Evolutionary conservation across 768 basidiomycete genomes (phyloP), one percentile per base, ranked within the genome.

Genomic region (Pleurotus cornucopiae): DNA sequence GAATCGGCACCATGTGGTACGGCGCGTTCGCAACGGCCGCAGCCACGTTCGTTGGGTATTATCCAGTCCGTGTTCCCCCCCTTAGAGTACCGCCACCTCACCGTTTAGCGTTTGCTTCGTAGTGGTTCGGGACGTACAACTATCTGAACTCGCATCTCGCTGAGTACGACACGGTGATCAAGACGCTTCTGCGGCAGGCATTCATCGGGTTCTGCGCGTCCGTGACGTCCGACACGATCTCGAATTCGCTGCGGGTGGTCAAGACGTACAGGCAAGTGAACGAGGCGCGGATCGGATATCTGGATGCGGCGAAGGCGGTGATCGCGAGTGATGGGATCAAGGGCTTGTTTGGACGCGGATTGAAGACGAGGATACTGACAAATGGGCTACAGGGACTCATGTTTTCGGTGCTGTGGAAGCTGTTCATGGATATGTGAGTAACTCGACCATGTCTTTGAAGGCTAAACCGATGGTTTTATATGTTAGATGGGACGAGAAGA

Each of bases 221-320:
- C 4, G 76, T 97, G 52, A 76, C 85, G 2, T 94, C 91, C 9
- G 96, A 98, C 66, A 89, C 86, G 1, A 66, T 89, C 41, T 91
- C 89, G 44, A 98, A 98, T 73, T 92, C 88, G 4, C 74, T 98
- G 1, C 83, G 93, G 16, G 95, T 98, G 2, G 72, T 98, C 66
- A 98, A 98, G 79, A 98, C 96, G 0, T 98, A 97, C 71, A 76
- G 95, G 13, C 96, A 98, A 68, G 93, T 95, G 30, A 84, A 94
- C 65, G 86, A 88, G 58, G 83, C 82, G 4, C 80, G 83, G 26
- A 87, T 98, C 13, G 82, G 86, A 1, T 98, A 98, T 67, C 55
- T 77, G 3, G 82, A 86, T 51, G 91, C 93, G 0, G 94, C 91
- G 0, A 79, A 79, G 47, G 84, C 82, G 4, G 89, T 98, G 46